Percentiles rank a stretch among this genome's conserved stretches.
Conservation (phyloP, 2,329 filamentous ascomycete species). For the Dryadomyces quercus-mongolicae region DNA sequence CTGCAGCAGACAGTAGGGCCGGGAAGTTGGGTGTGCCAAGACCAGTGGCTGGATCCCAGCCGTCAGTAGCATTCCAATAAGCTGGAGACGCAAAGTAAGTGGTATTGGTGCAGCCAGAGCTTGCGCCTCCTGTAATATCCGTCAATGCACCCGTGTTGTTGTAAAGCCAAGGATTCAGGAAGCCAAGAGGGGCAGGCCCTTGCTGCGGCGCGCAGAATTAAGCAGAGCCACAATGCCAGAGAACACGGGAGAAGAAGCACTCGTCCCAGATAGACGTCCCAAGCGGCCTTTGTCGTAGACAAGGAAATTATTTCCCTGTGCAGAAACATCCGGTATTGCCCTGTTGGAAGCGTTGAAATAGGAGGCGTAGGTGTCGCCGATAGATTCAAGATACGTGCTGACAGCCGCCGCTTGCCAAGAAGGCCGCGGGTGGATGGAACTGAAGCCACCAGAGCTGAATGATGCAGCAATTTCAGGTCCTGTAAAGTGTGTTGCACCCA, state of each 20-base stretch:
- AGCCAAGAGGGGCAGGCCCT: conserved; percentile 26
- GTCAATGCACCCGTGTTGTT: conserved; percentile 15
- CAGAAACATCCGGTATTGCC: conserved; percentile 38
- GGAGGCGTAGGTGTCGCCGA: conserved; percentile 29
- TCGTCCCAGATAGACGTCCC: conserved; percentile 17
- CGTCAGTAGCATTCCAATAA: conserved; percentile 19
- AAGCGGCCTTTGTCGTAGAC: conserved; percentile 14
- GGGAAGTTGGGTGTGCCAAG: conserved; percentile 17
- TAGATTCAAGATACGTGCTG: conserved; percentile 22
- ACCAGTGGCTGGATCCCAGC: conserved; percentile 22
- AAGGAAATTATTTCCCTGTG: conserved; percentile 31
- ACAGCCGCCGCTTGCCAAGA: conserved; percentile 27
- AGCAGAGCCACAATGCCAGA: conserved; percentile 29
- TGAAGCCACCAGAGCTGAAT: conserved; percentile 32
- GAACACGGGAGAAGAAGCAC: conserved; percentile 27
- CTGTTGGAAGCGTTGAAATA: conserved; percentile 31
- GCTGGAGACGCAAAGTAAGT: conserved; percentile 7
- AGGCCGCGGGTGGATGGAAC: conserved; percentile 30
- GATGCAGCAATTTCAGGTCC: conserved; percentile 15
- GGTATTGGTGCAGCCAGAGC: conserved; percentile 14
- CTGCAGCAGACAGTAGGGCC: conserved; percentile 5
- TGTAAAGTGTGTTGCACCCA: conserved; percentile 40
- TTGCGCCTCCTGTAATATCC: conserved; percentile 16
- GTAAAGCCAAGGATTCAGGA: conserved; percentile 31
- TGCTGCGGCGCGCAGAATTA: conserved; percentile 27